Evolutionary conservation across 352 stramenopile genomes (phyloP), one percentile per base, ranked within the genome.

Genomic region (Plasmopara halstedii): DNA sequence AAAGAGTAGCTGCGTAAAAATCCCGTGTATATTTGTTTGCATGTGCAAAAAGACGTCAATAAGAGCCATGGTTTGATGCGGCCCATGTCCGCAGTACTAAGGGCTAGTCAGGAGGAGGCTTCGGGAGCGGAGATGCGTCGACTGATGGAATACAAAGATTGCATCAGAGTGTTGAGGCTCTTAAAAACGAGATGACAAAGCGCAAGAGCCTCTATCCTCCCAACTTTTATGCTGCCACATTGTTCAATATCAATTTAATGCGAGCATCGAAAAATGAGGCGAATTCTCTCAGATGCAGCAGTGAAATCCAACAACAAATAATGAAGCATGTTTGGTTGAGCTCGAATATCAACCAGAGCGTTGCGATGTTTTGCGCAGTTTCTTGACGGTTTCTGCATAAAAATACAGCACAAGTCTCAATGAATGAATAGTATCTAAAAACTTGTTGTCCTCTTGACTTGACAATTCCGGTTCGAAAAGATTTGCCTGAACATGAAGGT

Each of bases 211-310:
- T 85, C 47, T 70, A 10, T 27, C 48, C 11, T 73, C 85, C 45
- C 75, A 87, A 46, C 41, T 75, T 41, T 62, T 53, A 43, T 57
- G 85, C 25, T 85, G 76, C 54, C 66, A 73, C 32, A 73, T 79
- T 29, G 62, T 85, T 37, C 69, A 70, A 38, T 56, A 56, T 17
- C 71, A 84, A 22, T 57, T 75, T 9, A 75, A 79, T 59, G 69
- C 46, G 60, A 79, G 29, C 53, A 78, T 40, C 62, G 53, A 20
- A 59, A 79, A 4, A 56, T 59, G 43, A 58, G 45, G 70, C 75
- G 55, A 11, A 51, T n/a, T n/a, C n/a, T n/a, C n/a, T n/a, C n/a
- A n/a, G n/a, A n/a, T n/a, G n/a, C n/a, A n/a, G n/a, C n/a, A n/a
- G n/a, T n/a, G n/a, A n/a, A n/a, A n/a, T n/a, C n/a, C n/a, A n/a